Evolutionary conservation across 164 flowering plant genomes (phyloP).

Genomic region (Chimonanthus salicifolius): DNA sequence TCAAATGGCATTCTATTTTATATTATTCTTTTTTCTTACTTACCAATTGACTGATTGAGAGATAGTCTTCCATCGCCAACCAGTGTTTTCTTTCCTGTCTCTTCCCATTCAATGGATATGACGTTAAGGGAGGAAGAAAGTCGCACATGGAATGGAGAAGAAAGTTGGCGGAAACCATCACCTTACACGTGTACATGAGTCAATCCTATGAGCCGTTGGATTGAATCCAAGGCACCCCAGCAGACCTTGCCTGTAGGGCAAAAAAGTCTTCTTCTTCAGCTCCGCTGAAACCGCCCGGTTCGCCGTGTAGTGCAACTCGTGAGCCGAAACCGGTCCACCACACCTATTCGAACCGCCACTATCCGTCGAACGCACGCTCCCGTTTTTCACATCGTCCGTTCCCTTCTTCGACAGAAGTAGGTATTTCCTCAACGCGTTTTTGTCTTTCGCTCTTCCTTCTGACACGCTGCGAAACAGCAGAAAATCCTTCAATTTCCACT

Average conservation of each 20-base stretch:
- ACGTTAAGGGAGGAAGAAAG: no score
- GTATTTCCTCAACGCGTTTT: slow-evolving; percentile 63
- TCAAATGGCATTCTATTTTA: no score
- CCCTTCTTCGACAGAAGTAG: slow-evolving; percentile 27
- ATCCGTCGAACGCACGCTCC: slow-evolving; percentile 42
- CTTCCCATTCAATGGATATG: no score
- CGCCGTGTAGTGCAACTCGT: slow-evolving; percentile 66
- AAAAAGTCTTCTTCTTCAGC: slow-evolving; percentile 66
- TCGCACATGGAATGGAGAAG: no score
- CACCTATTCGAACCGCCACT: slow-evolving; percentile 28
- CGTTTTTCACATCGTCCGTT: slow-evolving; percentile 33
- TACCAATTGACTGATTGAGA: no score
- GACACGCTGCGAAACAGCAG: slow-evolving; percentile 87
- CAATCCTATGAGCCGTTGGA: slow-evolving; percentile 47
- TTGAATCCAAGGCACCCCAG: slow-evolving; percentile 55
- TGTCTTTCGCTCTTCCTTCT: slow-evolving; percentile 75
- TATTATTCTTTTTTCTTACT: no score
- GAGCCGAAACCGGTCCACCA: slow-evolving; percentile 61
- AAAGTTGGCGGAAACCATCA: background rate
- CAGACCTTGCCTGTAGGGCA: slow-evolving; percentile 80
- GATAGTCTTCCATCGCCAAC: no score
- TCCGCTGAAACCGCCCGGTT: slow-evolving; percentile 75
- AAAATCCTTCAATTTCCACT: slow-evolving; percentile 76
- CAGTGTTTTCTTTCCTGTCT: no score
- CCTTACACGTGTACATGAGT: slow-evolving; percentile 11